Evolutionary conservation across 1,139 yeast species (phyloP), one percentile per base, ranked within the genome.

Genomic region (Sugiyamaella grinbergsii): DNA sequence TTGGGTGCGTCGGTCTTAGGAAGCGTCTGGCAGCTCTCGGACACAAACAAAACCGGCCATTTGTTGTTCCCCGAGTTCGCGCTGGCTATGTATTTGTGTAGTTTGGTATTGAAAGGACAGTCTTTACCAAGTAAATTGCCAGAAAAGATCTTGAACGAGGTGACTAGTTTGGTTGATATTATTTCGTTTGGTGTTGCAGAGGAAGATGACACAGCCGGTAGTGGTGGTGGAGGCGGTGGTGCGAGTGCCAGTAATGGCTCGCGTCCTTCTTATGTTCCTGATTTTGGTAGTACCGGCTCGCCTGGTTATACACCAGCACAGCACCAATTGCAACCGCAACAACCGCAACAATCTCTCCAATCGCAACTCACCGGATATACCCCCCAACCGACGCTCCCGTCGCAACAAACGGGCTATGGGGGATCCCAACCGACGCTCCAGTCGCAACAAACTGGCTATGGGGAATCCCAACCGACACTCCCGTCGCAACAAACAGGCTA

Each of bases 41-140:
- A 93, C 65, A 85, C 95, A 1, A 86, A 84, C 61, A 85, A 82
- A 62, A 83, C 95, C 3, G 98, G 98, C 1, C 78, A 82, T 42
- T 76, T 93, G 54, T 71, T 93, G 57, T 93, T 91, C 63, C 98
- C 98, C 0, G 98, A 93, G 67, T 93, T 93, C 73, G 96, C 96
- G 10, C 75, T 91, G 61, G 95, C 96, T 15, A 82, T 93, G 76
- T 95, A 89, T 67, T 76, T 93, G 58, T 90, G 96, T 65, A 86
- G 88, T 58, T 70, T 81, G 64, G 85, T 85, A 0, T 74, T 88
- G 60, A 81, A 82, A 61, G 96, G 96, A 22, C 87, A 84, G 53
- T 73, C 84, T 1, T 73, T 91, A 52, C 98, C 98, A 1, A 74
- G 75, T 34, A 75, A 74, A 24, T 71, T 93, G 56, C 96, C 95